Evolutionary conservation across 805 yeast species (phyloP).

Genomic region (Metschnikowia lunata): DNA sequence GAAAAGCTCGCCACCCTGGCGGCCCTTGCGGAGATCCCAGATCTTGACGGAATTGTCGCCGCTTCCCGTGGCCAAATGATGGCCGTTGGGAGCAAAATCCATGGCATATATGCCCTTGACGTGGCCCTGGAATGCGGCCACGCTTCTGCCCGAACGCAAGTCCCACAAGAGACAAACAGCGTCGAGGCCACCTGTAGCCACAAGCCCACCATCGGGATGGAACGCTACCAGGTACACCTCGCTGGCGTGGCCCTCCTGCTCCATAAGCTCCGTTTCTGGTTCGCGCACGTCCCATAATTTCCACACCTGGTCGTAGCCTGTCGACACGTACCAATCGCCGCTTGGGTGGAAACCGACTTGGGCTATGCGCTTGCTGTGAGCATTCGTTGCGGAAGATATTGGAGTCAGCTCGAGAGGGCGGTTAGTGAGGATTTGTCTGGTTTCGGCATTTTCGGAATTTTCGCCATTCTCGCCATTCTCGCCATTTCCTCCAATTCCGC

Average conservation of each 20-base stretch:
- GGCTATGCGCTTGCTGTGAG: constrained; percentile 52
- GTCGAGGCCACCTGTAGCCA: constrained; percentile 78
- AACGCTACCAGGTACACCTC: constrained; percentile 60
- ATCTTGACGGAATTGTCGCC: constrained; percentile 75
- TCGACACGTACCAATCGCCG: constrained; percentile 53
- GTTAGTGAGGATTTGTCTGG: background rate
- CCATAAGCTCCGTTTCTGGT: constrained; percentile 38
- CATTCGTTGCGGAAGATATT: constrained; percentile 17
- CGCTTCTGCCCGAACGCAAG: constrained; percentile 66
- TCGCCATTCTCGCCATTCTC: background rate
- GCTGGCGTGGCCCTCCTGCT: constrained; percentile 84
- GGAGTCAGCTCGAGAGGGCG: constrained; percentile 13
- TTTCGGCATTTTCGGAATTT: background rate
- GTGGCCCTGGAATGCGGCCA: constrained; percentile 62
- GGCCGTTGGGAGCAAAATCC: constrained; percentile 76
- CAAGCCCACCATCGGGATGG: constrained; percentile 74
- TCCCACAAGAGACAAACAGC: constrained; percentile 79
- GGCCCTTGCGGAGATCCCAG: constrained; percentile 71
- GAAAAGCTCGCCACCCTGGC: constrained; percentile 30
- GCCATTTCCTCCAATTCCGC: background rate
- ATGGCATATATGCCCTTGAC: constrained; percentile 63
- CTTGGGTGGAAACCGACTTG: constrained; percentile 63
- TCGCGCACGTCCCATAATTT: constrained; percentile 71
- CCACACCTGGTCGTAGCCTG: constrained; percentile 87
- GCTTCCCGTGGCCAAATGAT: constrained; percentile 74